Percentiles rank a stretch among this genome's conserved stretches.
These are phyloP conservation scores for Coccomyxa sp. DNA, from an alignment of 139 green algal species.

Conservation along the genomic window DNA sequence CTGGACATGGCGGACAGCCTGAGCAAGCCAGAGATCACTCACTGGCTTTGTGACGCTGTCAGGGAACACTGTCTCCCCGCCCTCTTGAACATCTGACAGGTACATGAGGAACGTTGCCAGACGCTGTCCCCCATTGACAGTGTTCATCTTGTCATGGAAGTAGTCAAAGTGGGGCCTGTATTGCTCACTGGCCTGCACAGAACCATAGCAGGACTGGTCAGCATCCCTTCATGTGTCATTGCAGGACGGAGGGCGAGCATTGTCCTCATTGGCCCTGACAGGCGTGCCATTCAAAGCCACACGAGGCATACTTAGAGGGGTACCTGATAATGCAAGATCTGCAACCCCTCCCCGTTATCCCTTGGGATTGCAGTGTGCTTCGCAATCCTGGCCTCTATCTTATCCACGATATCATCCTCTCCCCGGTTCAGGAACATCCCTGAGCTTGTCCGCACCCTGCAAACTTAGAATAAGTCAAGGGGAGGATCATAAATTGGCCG, in stretches of 20 bases:
- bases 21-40: no score
- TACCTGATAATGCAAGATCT: slow-evolving; percentile 2
- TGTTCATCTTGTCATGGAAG: slow-evolving; percentile 64
- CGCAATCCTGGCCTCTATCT: slow-evolving; percentile 59
- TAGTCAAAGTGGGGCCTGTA: slow-evolving; percentile 82
- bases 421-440: slow-evolving; percentile 39
- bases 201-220: background rate
- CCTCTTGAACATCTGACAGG: slow-evolving; percentile 46
- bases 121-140: slow-evolving; percentile 51
- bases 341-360: slow-evolving; percentile 49
- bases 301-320: background rate
- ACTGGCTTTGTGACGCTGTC: slow-evolving; percentile 4
- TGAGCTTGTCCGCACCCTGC: slow-evolving; percentile 34
- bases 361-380: slow-evolving; percentile 28
- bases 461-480: background rate
- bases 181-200: slow-evolving; percentile 52
- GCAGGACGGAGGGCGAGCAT: background rate
- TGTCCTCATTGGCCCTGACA: background rate
- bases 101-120: slow-evolving; percentile 85
- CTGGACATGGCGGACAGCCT: background rate
- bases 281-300: background rate
- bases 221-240: background rate
- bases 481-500: no score
- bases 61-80: slow-evolving; percentile 33
- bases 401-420: slow-evolving; percentile 43